These are phyloP conservation scores for Scedosporium apiospermum DNA, from an alignment of 2,329 filamentous ascomycete genomes.

Conservation along the genomic window DNA sequence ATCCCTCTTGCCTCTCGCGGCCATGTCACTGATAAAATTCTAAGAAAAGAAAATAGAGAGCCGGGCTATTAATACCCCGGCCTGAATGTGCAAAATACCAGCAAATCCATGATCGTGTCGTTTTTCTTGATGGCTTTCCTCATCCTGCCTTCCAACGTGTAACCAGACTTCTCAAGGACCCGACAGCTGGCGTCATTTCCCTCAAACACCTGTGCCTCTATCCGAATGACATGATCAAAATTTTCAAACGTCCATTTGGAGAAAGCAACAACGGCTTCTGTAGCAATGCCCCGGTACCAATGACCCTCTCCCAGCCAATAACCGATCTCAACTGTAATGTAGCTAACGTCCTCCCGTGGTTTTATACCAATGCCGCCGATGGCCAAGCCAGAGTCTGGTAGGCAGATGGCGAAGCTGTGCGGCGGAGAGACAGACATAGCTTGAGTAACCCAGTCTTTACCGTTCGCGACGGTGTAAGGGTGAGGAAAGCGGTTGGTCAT, in stretches of 20 bases:
- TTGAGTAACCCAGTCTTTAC: slow-evolving; percentile 17
- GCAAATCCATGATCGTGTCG: slow-evolving; percentile 26
- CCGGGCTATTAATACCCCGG: neutral
- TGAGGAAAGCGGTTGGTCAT: slow-evolving; percentile 27
- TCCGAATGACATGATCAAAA: slow-evolving; percentile 27
- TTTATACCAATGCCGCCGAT: slow-evolving; percentile 33
- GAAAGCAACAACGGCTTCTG: slow-evolving; percentile 28
- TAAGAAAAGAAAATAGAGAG: neutral
- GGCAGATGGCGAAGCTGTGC: slow-evolving; percentile 25
- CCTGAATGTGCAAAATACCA: slow-evolving; percentile 28
- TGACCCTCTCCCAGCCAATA: slow-evolving; percentile 34
- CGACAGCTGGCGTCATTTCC: slow-evolving; percentile 30
- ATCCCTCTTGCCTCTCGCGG: no score
- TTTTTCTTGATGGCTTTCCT: slow-evolving; percentile 32
- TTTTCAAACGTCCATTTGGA: slow-evolving; percentile 33
- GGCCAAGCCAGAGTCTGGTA: slow-evolving; percentile 19
- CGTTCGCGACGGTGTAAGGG: slow-evolving; percentile 19
- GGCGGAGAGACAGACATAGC: slow-evolving; percentile 9
- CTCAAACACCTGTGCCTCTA: slow-evolving; percentile 29
- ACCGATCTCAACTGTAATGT: slow-evolving; percentile 35
- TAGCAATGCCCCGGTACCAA: slow-evolving; percentile 37
- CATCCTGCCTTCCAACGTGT: slow-evolving; percentile 30
- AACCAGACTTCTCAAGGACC: slow-evolving; percentile 34
- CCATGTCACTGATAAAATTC: no score
- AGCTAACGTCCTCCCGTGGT: slow-evolving; percentile 25